Conservation (phyloP, 768 basidiomycete genomes). For the Gelatoporia subvermispora region DNA sequence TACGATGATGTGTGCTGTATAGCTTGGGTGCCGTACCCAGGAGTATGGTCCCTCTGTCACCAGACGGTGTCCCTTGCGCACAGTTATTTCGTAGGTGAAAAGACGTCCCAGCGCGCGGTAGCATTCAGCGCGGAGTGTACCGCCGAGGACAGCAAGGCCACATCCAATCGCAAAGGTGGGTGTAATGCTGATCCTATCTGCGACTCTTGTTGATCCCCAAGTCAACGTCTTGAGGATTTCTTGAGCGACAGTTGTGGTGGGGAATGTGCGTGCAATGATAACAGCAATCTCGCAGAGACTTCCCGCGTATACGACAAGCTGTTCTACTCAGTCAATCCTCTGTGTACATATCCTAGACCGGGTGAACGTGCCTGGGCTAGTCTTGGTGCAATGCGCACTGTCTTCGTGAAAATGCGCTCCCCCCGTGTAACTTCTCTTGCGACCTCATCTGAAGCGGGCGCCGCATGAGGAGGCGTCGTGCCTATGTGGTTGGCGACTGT, state of each 20-base stretch:
- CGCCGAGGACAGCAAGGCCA: background rate
- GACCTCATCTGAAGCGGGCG: background rate
- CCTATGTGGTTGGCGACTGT: background rate
- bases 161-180: background rate
- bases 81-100: slow-evolving; percentile 16
- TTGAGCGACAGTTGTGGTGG: background rate
- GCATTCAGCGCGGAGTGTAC: slow-evolving; percentile 2
- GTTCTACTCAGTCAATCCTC: background rate
- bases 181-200: background rate
- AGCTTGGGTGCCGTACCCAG: slow-evolving; percentile 26
- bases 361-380: background rate
- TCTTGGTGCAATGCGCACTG: background rate
- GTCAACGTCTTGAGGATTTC: background rate
- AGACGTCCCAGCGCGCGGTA: slow-evolving; percentile 10
- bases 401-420: slow-evolving; percentile 1
- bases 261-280: background rate
- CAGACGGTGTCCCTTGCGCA: slow-evolving; percentile 15
- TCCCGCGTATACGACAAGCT: background rate
- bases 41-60: slow-evolving; percentile 25
- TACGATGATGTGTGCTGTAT: slow-evolving; percentile 3
- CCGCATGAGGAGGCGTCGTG: slow-evolving; percentile 1
- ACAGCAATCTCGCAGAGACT: background rate
- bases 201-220: background rate
- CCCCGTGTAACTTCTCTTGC: background rate
- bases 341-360: background rate